Percentiles rank a stretch among this genome's conserved stretches.
These are phyloP conservation scores for Quercus phellos DNA, from an alignment of 331 rosid species.

Conservation along the genomic window DNA sequence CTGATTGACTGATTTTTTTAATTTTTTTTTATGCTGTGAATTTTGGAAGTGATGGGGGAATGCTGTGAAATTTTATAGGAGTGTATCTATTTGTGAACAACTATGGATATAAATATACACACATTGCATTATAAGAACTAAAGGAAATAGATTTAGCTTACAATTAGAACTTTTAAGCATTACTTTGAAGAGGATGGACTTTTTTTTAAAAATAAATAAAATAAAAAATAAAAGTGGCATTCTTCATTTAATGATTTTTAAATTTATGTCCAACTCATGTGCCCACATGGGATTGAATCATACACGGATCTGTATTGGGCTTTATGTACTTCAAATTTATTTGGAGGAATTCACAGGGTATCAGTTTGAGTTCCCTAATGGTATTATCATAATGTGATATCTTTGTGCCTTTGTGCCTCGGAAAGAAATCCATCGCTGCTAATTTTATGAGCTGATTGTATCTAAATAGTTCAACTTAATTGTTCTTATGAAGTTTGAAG, in stretches of 20 bases:
- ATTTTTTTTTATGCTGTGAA: not conserved
- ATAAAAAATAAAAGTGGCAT: not conserved
- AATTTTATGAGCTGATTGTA: not conserved
- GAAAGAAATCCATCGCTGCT: not conserved
- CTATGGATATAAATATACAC: not conserved
- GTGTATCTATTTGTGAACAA: not conserved
- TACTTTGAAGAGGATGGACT: not conserved
- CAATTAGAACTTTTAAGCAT: not conserved
- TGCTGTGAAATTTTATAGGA: not conserved
- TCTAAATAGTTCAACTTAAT: not conserved
- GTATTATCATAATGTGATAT: not conserved
- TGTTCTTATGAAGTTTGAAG: not conserved
- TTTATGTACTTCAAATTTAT: not conserved
- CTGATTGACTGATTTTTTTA: not conserved
- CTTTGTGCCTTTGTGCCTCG: not conserved
- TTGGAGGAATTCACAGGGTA: not conserved
- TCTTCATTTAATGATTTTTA: not conserved
- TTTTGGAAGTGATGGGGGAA: not conserved
- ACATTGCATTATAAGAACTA: not conserved
- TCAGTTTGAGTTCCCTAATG: not conserved
- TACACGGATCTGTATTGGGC: not conserved
- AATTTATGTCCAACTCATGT: not conserved
- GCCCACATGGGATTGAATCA: not conserved
- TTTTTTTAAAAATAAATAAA: no score
- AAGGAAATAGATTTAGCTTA: not conserved